A percentile compares a stretch with the other conserved stretches of the same genome.
Conservation (phyloP, 257 asterid species). For the Mitragyna speciosa region DNA sequence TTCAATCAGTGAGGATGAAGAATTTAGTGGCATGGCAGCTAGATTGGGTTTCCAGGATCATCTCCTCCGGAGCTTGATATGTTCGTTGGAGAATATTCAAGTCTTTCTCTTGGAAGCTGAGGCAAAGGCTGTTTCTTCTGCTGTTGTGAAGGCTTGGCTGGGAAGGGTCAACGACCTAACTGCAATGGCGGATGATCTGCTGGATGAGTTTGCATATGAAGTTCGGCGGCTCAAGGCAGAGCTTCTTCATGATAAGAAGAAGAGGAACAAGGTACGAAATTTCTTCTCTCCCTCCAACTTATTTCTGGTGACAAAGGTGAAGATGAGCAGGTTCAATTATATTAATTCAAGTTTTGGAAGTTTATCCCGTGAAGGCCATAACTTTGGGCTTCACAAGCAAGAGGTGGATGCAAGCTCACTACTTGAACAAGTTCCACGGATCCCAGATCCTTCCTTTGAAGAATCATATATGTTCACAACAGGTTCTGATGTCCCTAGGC, state of each 20-base stretch:
- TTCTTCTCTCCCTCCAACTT: background rate
- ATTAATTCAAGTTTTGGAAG: background rate
- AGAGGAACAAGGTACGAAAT: conserved; percentile 3
- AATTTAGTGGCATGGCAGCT: background rate
- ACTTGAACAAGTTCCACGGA: too few species aligned
- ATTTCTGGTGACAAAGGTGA: too few species aligned
- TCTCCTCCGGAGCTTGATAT: background rate
- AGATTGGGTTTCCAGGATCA: background rate
- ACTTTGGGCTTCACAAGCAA: too few species aligned
- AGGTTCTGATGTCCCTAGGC: rapidly evolving
- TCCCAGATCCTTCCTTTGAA: too few species aligned
- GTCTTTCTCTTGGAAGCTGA: conserved; percentile 12
- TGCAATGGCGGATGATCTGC: conserved; percentile 22
- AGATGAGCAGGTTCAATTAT: background rate
- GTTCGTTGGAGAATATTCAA: background rate
- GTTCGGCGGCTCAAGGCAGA: background rate
- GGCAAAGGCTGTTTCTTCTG: background rate
- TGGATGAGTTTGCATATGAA: conserved; percentile 21
- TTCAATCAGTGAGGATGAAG: background rate
- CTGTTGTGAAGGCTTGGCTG: conserved; percentile 14
- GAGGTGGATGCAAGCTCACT: too few species aligned
- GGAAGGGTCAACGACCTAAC: conserved; percentile 2
- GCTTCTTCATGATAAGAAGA: background rate
- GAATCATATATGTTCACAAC: background rate
- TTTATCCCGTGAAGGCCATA: too few species aligned